Evolutionary conservation across 805 yeast genomes (phyloP).

Genomic region (Zygoascus tannicola): DNA sequence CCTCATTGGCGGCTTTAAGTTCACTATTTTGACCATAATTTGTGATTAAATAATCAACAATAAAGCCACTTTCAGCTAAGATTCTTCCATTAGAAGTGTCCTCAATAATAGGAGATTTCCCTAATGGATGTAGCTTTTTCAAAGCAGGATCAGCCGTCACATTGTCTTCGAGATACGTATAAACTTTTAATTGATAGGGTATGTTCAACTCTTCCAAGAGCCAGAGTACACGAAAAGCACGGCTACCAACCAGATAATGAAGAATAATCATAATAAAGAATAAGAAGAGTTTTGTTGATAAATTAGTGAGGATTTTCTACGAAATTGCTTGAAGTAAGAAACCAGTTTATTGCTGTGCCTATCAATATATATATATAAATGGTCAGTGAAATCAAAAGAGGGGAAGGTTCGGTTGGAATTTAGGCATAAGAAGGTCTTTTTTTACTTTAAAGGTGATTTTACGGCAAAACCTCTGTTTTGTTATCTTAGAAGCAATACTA

Average conservation of each 20-base stretch:
- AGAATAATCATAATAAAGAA: too few relatives aligned
- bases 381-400: too few relatives aligned
- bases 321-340: too few relatives aligned
- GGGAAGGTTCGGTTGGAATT: too few relatives aligned
- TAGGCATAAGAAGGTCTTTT: too few relatives aligned
- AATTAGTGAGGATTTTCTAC: too few relatives aligned
- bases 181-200: conserved; percentile 45
- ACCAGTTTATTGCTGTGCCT: too few relatives aligned
- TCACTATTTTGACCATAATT: conserved; percentile 37
- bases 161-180: conserved; percentile 39
- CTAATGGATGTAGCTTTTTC: conserved; percentile 48
- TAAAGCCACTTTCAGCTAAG: conserved; percentile 54
- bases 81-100: conserved; percentile 32
- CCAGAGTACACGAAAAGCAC: conserved; percentile 57
- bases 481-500: too few relatives aligned
- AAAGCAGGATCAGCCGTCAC: conserved; percentile 44
- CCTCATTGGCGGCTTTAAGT: conserved; percentile 29
- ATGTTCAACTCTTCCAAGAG: conserved; percentile 50
- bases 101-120: conserved; percentile 55
- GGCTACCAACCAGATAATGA: conserved; percentile 41
- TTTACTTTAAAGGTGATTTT: too few relatives aligned
- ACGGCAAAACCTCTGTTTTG: too few relatives aligned
- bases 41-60: conserved; percentile 42
- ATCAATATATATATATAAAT: too few relatives aligned
- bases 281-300: too few relatives aligned